These are phyloP conservation scores for Fusarium pseudograminearum DNA, from an alignment of 2,329 filamentous ascomycete species.

Conservation along the genomic window DNA sequence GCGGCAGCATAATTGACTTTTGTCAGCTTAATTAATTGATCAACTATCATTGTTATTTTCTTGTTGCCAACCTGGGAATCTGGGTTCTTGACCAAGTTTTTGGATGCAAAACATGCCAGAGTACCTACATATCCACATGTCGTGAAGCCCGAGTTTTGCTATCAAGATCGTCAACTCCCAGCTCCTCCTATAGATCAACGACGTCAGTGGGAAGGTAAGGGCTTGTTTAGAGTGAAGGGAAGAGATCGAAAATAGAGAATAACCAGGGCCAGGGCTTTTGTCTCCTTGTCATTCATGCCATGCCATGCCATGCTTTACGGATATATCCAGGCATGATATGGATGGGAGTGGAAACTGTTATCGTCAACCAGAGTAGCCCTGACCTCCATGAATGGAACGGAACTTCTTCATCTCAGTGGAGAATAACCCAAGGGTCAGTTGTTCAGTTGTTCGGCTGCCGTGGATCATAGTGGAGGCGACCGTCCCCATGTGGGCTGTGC, in stretches of 20 bases:
- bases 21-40: neutral
- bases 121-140: constrained; percentile 8
- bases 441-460: constrained; percentile 17
- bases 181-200: constrained; percentile 37
- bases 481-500: constrained; percentile 22
- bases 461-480: constrained; percentile 28
- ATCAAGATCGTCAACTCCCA: constrained; percentile 16
- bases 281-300: neutral
- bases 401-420: constrained; percentile 13
- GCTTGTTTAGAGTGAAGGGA: constrained; percentile 12
- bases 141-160: constrained; percentile 33
- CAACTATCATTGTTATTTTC: constrained; percentile 8
- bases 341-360: neutral
- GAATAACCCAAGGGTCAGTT: neutral
- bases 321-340: neutral
- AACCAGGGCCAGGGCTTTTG: constrained; percentile 11
- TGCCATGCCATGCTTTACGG: neutral
- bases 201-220: constrained; percentile 33
- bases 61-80: constrained; percentile 4
- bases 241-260: constrained; percentile 15
- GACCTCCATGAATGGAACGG: neutral
- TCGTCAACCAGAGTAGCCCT: neutral
- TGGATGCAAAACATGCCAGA: neutral
- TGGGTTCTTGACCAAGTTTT: constrained; percentile 35
- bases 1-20: constrained; percentile 4